phyloP scores from a whole-genome alignment of 2,329 filamentous ascomycete genomes.

The Fusarium sp. region DNA sequence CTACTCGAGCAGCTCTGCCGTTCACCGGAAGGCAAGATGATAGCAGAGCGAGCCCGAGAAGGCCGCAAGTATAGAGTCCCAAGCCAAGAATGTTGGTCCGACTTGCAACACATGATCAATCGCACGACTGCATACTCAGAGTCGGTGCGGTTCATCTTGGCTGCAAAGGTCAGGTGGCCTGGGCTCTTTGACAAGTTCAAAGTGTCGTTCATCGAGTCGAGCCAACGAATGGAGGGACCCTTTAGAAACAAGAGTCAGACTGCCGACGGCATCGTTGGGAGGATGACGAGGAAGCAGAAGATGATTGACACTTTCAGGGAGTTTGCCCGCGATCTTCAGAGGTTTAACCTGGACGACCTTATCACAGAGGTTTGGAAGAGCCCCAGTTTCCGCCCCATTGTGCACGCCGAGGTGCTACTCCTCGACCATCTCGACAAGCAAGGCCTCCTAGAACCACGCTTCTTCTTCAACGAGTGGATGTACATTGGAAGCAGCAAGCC shows the following conservation, averaged over 20 bases:
- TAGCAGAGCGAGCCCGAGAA: constrained; percentile 8
- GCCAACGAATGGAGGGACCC: background rate
- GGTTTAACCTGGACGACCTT: constrained; percentile 28
- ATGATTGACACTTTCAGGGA: background rate
- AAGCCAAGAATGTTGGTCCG: constrained; percentile 32
- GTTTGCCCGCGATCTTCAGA: constrained; percentile 20
- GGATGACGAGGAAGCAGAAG: constrained; percentile 9
- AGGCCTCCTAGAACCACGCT: constrained; percentile 7
- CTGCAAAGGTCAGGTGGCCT: constrained; percentile 39
- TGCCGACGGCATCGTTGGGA: constrained; percentile 9
- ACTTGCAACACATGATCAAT: constrained; percentile 37
- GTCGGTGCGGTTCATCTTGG: constrained; percentile 26
- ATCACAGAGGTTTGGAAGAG: constrained; percentile 22
- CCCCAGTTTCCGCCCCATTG: constrained; percentile 36
- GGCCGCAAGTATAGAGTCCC: constrained; percentile 10
- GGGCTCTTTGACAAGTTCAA: constrained; percentile 45
- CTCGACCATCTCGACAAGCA: constrained; percentile 38
- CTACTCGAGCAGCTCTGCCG: constrained; percentile 1
- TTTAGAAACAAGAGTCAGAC: constrained; percentile 22
- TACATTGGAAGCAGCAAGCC: constrained; percentile 54
- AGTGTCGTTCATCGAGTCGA: constrained; percentile 41
- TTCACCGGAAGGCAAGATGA: background rate
- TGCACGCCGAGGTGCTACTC: constrained; percentile 50
- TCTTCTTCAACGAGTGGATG: constrained; percentile 45
- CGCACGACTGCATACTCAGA: constrained; percentile 33